phyloP scores from a whole-genome alignment of 1,284 basidiomycete genomes.

The Pascua sp. region DNA sequence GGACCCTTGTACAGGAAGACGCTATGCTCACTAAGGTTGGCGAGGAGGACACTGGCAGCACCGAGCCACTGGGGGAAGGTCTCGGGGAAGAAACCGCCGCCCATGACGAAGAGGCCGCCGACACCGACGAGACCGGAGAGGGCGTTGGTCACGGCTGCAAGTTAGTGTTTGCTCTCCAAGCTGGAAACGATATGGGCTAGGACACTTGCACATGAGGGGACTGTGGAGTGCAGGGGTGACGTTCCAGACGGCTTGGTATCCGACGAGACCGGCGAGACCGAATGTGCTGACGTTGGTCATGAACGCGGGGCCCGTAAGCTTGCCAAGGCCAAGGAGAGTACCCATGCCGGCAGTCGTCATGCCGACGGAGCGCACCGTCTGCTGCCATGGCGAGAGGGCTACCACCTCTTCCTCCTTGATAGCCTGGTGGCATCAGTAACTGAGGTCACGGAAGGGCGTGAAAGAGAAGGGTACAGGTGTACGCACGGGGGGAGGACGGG shows the following conservation, averaged over 20 bases:
- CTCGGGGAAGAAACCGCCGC: conserved; percentile 73
- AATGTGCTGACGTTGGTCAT: conserved; percentile 83
- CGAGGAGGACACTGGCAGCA: conserved; percentile 72
- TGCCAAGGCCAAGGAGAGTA: conserved; percentile 65
- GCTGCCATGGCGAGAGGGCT: conserved; percentile 65
- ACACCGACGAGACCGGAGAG: conserved; percentile 67
- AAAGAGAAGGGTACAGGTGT: conserved; percentile 17
- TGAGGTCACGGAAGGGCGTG: too few relatives aligned
- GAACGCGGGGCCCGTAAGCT: conserved; percentile 69
- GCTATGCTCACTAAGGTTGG: conserved; percentile 58
- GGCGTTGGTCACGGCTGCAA: conserved; percentile 41
- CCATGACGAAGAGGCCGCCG: conserved; percentile 82
- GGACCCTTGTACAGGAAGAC: too few relatives aligned
- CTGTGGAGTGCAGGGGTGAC: conserved; percentile 76
- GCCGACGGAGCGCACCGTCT: conserved; percentile 66
- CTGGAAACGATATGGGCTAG: neutral
- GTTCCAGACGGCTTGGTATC: conserved; percentile 82
- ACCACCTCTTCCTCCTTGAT: too few relatives aligned
- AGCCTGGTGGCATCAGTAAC: too few relatives aligned
- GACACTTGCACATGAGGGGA: conserved; percentile 40
- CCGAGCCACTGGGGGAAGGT: conserved; percentile 73
- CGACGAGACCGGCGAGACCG: conserved; percentile 64
- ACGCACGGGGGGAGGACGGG: neutral
- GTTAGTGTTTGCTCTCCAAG: conserved; percentile 1
- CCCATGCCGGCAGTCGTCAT: conserved; percentile 70